Percentiles rank a stretch among this genome's conserved stretches.
Conservation (phyloP, 2,329 filamentous ascomycete species). For the Orbilia blumenaviensis region DNA sequence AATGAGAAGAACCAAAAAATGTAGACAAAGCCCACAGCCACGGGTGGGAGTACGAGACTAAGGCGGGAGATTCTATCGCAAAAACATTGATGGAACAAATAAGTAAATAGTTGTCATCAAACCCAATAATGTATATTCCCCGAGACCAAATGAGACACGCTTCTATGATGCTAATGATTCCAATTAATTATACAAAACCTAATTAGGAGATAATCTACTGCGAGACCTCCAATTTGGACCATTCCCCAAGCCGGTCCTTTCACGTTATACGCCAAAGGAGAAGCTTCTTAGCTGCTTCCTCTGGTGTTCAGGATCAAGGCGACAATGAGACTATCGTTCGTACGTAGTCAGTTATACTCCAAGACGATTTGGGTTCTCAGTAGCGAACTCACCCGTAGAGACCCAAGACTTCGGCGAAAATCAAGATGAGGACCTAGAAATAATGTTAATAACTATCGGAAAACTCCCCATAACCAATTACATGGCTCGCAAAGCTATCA, state of each 20-base stretch:
- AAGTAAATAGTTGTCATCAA: not conserved
- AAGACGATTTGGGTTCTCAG: not conserved
- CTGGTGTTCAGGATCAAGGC: conserved; percentile 57
- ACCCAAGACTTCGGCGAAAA: conserved; percentile 97
- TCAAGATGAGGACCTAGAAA: conserved; percentile 61
- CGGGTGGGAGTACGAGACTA: too few relatives aligned
- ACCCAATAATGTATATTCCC: conserved; percentile 7
- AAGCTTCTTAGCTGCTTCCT: conserved; percentile 53
- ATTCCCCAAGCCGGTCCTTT: not conserved
- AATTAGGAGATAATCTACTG: not conserved
- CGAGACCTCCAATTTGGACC: not conserved
- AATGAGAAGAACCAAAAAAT: too few relatives aligned
- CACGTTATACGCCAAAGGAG: not conserved
- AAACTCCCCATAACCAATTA: not conserved
- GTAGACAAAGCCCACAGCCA: too few relatives aligned
- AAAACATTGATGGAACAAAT: too few relatives aligned
- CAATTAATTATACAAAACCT: conserved; percentile 48
- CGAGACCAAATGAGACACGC: conserved; percentile 26
- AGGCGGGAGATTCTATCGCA: too few relatives aligned
- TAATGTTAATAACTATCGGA: conserved; percentile 1
- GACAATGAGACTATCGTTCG: conserved; percentile 34
- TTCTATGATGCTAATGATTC: conserved; percentile 48
- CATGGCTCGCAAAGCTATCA: conserved; percentile 77
- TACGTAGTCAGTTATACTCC: not conserved
- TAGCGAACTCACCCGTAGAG: conserved; percentile 84